Base-by-base conservation (phyloP, 2,329 filamentous ascomycete species). In the Dryadomyces quercivorus region DNA sequence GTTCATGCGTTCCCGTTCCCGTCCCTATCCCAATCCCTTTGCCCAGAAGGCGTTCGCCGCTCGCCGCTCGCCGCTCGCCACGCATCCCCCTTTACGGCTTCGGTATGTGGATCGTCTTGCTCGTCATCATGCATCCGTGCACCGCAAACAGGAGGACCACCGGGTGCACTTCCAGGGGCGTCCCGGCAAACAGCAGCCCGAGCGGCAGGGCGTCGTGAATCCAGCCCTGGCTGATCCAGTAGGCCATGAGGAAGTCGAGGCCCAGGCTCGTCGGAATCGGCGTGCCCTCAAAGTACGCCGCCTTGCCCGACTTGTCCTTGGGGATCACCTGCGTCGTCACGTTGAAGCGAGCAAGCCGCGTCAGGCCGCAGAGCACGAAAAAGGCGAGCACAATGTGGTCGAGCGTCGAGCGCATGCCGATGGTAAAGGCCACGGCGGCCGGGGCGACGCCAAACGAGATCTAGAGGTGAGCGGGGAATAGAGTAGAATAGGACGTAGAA, bases 391-490 rank as follows among this genome's bases (percentile, higher is more conserved):
- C 76, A 54, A 95, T 63, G 64, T 94, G 91, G 72, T 98, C 93
- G 65, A 88, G 67, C 2, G 82, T 73, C 12, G 91, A 94, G 66
- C 90, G 90, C 59, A 96, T 72, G 63, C 93, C 93, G 62, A 98
- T 80, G 50, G 88, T 83, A 69, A 97, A 95, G 48, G 91, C 93
- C 45, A 87, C 84, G 50, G 84, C 83, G 48, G 93, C 91, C 34
- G 93, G 92, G 48, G 91, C 84, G 52, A 96, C 84, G 61, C 93
- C 93, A 66, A 98, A 98, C 16, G 93, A 96, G 64, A 98, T 88
- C 91, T 96, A 58, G 13, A 13, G 45, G 42, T 26, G 18, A n/a
- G 16, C n/a, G 12, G 3, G 22, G 22, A 13, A 52, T 20, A 22
- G 5, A n/a, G 13, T 10, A 16, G 8, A 45, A 43, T n/a, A 15